Base-by-base conservation (phyloP, 2,329 filamentous ascomycete genomes). In the Dactylellina sp. region DNA sequence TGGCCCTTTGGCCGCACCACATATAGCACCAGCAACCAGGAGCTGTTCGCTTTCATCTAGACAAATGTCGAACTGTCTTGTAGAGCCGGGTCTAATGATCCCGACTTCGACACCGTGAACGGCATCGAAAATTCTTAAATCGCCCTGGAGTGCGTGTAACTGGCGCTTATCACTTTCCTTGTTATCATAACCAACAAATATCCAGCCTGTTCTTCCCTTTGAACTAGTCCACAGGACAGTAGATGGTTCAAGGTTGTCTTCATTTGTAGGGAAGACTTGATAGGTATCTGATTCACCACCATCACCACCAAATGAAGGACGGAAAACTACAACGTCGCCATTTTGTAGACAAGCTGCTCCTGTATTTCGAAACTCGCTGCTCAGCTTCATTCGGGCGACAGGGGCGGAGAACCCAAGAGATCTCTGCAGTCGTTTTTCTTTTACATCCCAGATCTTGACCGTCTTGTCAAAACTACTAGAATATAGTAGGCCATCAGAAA, bases 151-250 rank as follows among this genome's bases (percentile, higher is more conserved):
- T 2, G 56, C 70, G 28, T 56, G 68, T 5, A 52, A 47, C 20
- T 62, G 60, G 14, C 70, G 70, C 28, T 55, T 49, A 9, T 68
- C 57, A 9, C 65, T 75, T 11, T 44, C 49, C 24, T 68, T 59
- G 22, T 71, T 78, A 28, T 78, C 77, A 40, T 77, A 79, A 9
- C 76, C 77, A 5, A 75, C 57, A 18, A 79, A 63, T 12, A 79
- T 61, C 64, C 76, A 76, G 7, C 62, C 62, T 35, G 74, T 75
- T 4, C 65, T 64, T n/a, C 52, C 47, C n/a, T 57, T 25, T 4
- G 49, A 24, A 18, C 62, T 75, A 0, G 68, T 62, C 60, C 75
- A 78, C 1, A 68, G 46, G 7, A 78, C 42, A 9, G 62, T 66
- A 7, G 76, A 66, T 1, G 77, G 68, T 7, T 78, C 75, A 5